These are phyloP conservation scores for Choanephora cucurbitarum DNA, from an alignment of 371 early-diverging fungal species.

Conservation along the genomic window DNA sequence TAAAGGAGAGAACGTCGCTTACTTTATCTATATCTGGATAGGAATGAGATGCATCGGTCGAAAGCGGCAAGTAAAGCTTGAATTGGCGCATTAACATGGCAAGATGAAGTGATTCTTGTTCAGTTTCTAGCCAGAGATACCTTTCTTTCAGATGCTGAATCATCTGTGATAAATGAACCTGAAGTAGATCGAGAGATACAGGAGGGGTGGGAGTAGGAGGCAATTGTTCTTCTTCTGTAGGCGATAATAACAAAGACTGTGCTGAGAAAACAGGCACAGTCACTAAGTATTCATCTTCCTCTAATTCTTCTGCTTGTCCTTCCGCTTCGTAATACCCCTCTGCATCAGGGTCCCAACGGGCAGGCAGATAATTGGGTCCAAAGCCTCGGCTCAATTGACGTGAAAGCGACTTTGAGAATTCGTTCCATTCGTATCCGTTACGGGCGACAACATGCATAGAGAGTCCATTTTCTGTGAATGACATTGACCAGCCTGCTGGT, in stretches of 20 bases:
- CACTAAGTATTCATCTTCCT: conserved; percentile 44
- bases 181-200: neutral
- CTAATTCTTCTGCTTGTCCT: conserved; percentile 34
- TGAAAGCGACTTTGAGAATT: conserved; percentile 35
- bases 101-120: conserved; percentile 17
- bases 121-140: conserved; percentile 13
- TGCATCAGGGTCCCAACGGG: conserved; percentile 33
- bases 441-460: conserved; percentile 37
- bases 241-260: conserved; percentile 4
- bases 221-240: too few species aligned
- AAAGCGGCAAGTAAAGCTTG: conserved; percentile 9
- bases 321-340: conserved; percentile 22
- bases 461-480: conserved; percentile 33
- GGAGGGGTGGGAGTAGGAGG: too few species aligned
- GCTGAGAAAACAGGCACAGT: conserved; percentile 38
- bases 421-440: conserved; percentile 31
- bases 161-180: conserved; percentile 15
- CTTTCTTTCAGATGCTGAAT: conserved; percentile 12
- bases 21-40: neutral
- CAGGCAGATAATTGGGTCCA: conserved; percentile 21
- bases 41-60: neutral
- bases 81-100: conserved; percentile 17
- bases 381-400: conserved; percentile 36
- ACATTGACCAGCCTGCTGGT: conserved; percentile 45
- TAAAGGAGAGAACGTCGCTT: neutral